Evolutionary conservation across 1,139 yeast species (phyloP).

Genomic region (Chernovozyma aurita): DNA sequence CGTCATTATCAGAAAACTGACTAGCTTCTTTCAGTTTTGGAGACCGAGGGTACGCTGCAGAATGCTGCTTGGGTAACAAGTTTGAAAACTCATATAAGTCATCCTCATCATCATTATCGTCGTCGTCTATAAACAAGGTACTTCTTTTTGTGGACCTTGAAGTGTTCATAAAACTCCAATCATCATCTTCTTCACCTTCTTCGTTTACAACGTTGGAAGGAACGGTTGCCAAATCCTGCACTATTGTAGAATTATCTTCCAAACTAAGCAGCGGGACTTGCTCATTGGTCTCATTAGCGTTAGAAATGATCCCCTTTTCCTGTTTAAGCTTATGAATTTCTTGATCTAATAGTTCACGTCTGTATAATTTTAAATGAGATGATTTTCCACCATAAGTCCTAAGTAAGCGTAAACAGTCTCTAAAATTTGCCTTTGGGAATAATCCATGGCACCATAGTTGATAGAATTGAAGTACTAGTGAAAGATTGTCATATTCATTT

Average conservation of each 20-base stretch:
- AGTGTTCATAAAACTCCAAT: slow-evolving; percentile 30
- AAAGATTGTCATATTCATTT: slow-evolving; percentile 39
- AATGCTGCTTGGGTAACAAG: not conserved
- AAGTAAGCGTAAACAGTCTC: slow-evolving; percentile 47
- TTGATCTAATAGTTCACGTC: slow-evolving; percentile 32
- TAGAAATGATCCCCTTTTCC: slow-evolving; percentile 28
- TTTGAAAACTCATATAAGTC: slow-evolving; percentile 8
- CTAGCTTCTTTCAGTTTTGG: not conserved
- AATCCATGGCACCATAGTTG: slow-evolving; percentile 84
- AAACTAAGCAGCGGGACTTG: not conserved
- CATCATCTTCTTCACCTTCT: slow-evolving; percentile 17
- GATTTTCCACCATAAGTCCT: slow-evolving; percentile 32
- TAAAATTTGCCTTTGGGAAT: slow-evolving; percentile 73
- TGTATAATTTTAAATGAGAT: slow-evolving; percentile 28
- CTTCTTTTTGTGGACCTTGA: slow-evolving; percentile 12
- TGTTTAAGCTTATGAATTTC: slow-evolving; percentile 31
- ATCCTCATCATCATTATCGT: slow-evolving; percentile 23
- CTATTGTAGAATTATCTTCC: not conserved
- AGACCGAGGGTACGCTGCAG: not conserved
- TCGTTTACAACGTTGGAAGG: slow-evolving; percentile 3
- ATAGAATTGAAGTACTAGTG: slow-evolving; percentile 56
- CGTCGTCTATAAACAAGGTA: slow-evolving; percentile 27
- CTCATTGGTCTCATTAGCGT: not conserved
- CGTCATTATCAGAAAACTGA: not conserved
- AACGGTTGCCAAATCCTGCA: slow-evolving; percentile 5